phyloP scores from a whole-genome alignment of 2,329 filamentous ascomycete species.

The Xylariomycetidae sp. region DNA sequence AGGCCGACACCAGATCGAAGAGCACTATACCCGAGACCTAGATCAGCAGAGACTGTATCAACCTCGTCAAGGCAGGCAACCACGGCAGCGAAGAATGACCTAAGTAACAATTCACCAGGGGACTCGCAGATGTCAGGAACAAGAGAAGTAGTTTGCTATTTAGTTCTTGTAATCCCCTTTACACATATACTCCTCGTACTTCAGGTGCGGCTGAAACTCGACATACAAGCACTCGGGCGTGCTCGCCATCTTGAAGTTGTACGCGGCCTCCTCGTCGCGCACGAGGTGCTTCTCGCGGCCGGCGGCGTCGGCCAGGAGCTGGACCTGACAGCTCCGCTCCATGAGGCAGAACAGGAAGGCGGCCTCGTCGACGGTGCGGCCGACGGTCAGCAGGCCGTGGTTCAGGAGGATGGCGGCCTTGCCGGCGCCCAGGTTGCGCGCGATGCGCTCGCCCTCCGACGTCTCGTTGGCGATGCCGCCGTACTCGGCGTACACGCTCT shows the following conservation, averaged over 20 bases:
- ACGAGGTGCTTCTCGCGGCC: slow-evolving; percentile 24
- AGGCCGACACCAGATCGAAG: too few species aligned
- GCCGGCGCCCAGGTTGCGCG: slow-evolving; percentile 45
- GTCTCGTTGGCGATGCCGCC: slow-evolving; percentile 54
- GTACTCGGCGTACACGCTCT: slow-evolving; percentile 52
- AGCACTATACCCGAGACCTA: too few species aligned
- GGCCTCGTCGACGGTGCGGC: slow-evolving; percentile 57
- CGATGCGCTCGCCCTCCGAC: slow-evolving; percentile 51
- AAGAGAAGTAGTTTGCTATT: too few species aligned
- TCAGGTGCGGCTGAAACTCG: slow-evolving; percentile 31
- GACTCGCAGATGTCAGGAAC: too few species aligned
- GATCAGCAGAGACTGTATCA: too few species aligned
- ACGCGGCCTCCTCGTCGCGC: slow-evolving; percentile 34
- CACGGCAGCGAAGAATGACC: too few species aligned
- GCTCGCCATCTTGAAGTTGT: slow-evolving; percentile 30
- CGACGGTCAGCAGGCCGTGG: slow-evolving; percentile 58
- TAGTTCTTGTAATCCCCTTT: slow-evolving; percentile 12
- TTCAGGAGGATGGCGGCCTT: slow-evolving; percentile 54
- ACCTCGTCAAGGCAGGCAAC: too few species aligned
- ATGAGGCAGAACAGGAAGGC: slow-evolving; percentile 51
- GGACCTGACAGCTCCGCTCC: slow-evolving; percentile 30
- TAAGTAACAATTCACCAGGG: too few species aligned
- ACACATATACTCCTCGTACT: slow-evolving; percentile 29
- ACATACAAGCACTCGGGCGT: slow-evolving; percentile 28
- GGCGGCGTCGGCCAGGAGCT: slow-evolving; percentile 27